Percentiles rank a stretch among this genome's conserved stretches.
phyloP scores from a whole-genome alignment of 768 basidiomycete genomes.

The Steccherinum ochraceum region DNA sequence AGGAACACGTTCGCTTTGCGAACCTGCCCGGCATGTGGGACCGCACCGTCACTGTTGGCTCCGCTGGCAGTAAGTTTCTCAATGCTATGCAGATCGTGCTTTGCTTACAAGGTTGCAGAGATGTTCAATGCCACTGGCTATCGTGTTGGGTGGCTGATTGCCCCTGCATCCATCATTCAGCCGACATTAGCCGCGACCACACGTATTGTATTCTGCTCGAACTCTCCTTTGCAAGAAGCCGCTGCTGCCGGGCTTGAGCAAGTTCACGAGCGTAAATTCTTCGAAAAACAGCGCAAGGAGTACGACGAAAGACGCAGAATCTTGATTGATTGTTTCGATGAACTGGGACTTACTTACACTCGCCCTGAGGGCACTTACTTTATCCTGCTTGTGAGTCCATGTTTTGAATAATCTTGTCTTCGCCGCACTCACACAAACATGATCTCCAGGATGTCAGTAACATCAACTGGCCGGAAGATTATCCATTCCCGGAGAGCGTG shows the following conservation, averaged over 20 bases:
- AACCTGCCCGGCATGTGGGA: conserved; percentile 99
- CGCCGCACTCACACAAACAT: not conserved
- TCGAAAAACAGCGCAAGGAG: conserved; percentile 66
- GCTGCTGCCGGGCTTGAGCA: conserved; percentile 85
- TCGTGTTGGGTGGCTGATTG: conserved; percentile 97
- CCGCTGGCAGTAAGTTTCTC: conserved; percentile 73
- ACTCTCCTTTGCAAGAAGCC: conserved; percentile 94
- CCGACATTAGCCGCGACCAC: conserved; percentile 89
- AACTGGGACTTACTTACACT: conserved; percentile 78
- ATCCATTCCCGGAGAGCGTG: conserved; percentile 72
- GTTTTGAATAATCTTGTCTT: not conserved
- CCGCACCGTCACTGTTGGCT: conserved; percentile 90
- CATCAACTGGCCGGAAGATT: conserved; percentile 78
- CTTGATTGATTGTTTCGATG: conserved; percentile 76
- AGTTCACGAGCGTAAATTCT: conserved; percentile 65
- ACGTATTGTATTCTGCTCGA: conserved; percentile 92
- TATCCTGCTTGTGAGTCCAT: conserved; percentile 60
- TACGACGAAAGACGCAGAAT: conserved; percentile 76
- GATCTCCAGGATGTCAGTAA: conserved; percentile 60
- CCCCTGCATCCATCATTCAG: conserved; percentile 70
- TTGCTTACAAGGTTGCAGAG: conserved; percentile 42
- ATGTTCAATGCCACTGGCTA: conserved; percentile 96
- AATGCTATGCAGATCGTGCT: conserved; percentile 15
- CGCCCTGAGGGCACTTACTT: conserved; percentile 91
- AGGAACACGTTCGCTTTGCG: conserved; percentile 89